Conservation (phyloP, 805 yeast genomes). For the Candida fluviatilis region DNA sequence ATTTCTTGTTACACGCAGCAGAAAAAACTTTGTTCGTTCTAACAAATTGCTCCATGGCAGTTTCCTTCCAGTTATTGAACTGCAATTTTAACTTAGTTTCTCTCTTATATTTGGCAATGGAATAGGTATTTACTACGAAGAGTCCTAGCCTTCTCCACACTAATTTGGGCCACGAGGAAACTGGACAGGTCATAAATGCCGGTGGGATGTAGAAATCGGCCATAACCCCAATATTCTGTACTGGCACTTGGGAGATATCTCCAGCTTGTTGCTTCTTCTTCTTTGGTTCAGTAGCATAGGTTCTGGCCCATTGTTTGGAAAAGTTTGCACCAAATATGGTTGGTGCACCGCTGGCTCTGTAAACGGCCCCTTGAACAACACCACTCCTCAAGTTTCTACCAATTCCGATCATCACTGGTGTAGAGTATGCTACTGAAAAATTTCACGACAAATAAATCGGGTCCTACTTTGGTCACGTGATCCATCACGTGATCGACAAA, state of each 20-base stretch:
- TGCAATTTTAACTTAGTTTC: conserved; percentile 42
- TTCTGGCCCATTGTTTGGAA: not conserved
- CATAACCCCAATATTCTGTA: conserved; percentile 36
- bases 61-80: conserved; percentile 82
- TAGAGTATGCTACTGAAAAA: too few relatives aligned
- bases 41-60: conserved; percentile 72
- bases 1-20: conserved; percentile 31
- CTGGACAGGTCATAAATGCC: conserved; percentile 18
- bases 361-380: not conserved
- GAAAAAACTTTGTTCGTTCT: conserved; percentile 84
- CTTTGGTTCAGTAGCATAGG: conserved; percentile 2
- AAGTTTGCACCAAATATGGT: not conserved
- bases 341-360: not conserved
- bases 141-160: conserved; percentile 60
- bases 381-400: not conserved
- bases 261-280: conserved; percentile 15
- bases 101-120: conserved; percentile 42
- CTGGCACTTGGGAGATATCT: conserved; percentile 35
- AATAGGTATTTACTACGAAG: conserved; percentile 63
- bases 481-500: too few relatives aligned
- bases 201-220: conserved; percentile 44
- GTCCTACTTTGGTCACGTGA: too few relatives aligned
- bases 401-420: conserved; percentile 1
- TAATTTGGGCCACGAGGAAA: conserved; percentile 40
- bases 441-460: too few relatives aligned